Percentiles rank a stretch among this genome's conserved stretches.
Evolutionary conservation across 305 asterid species (phyloP).

Genomic region (Plantago rigida): DNA sequence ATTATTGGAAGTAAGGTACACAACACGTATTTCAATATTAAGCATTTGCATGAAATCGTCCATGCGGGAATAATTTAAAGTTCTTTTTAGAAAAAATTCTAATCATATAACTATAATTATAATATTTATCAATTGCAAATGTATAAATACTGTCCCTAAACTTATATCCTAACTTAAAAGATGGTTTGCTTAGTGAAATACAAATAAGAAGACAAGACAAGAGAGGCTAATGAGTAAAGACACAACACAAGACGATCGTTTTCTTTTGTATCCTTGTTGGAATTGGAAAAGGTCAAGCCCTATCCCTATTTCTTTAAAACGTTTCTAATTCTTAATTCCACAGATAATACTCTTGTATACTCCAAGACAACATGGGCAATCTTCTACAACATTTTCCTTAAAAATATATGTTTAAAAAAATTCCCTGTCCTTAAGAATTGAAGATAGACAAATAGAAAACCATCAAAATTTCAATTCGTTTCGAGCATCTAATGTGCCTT

Average conservation of each 20-base stretch:
- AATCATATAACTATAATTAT: too few species aligned
- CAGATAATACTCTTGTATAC: constrained; percentile 52
- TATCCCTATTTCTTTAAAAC: constrained; percentile 8
- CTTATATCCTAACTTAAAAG: too few species aligned
- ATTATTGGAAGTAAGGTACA: too few species aligned
- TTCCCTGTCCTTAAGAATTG: background rate
- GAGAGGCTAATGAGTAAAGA: background rate
- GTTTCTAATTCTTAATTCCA: constrained; percentile 52
- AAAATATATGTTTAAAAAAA: too few species aligned
- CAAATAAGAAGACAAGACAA: background rate
- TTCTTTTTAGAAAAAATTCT: too few species aligned
- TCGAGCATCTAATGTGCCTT: constrained; percentile 67
- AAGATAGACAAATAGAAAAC: constrained; percentile 52
- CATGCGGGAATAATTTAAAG: too few species aligned
- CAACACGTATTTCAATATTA: too few species aligned
- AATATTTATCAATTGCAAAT: too few species aligned
- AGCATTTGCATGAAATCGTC: too few species aligned
- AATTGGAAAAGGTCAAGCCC: constrained; percentile 34
- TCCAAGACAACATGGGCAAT: constrained; percentile 62
- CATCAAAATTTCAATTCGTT: constrained; percentile 44
- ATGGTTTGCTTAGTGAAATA: too few species aligned
- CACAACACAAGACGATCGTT: constrained; percentile 26
- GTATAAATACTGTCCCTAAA: too few species aligned
- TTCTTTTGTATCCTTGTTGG: constrained; percentile 37
- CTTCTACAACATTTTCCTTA: constrained; percentile 7